phyloP scores from a whole-genome alignment of 1,284 basidiomycete species.

The Bjerkandera adusta region DNA sequence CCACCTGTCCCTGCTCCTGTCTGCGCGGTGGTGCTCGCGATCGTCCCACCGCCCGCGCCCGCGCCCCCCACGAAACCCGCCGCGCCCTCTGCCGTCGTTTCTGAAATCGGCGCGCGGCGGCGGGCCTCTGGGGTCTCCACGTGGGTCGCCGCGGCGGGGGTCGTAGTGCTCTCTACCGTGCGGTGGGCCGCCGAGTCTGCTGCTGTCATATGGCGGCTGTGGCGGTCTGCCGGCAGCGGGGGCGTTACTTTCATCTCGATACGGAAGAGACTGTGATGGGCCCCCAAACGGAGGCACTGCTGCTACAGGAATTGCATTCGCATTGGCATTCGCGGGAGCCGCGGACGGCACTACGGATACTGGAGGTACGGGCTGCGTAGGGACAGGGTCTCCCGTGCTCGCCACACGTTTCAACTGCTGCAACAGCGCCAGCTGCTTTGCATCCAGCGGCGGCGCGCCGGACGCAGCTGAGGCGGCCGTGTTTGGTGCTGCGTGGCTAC shows the following conservation, averaged over 20 bases:
- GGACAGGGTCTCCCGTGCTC: constrained; percentile 36
- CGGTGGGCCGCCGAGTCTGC: constrained; percentile 48
- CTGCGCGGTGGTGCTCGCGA: constrained; percentile 37
- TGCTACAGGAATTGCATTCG: constrained; percentile 31
- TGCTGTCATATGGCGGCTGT: constrained; percentile 46
- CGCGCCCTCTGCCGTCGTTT: constrained; percentile 34
- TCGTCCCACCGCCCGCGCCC: constrained; percentile 43
- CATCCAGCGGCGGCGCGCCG: constrained; percentile 38
- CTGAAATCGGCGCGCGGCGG: constrained; percentile 40
- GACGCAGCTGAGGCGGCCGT: constrained; percentile 26
- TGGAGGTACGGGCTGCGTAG: constrained; percentile 30
- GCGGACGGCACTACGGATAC: constrained; percentile 32
- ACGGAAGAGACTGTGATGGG: constrained; percentile 34
- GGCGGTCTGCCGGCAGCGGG: constrained; percentile 33
- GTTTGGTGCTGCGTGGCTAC: constrained; percentile 66
- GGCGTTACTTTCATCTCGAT: constrained; percentile 45
- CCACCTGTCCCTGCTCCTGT: constrained; percentile 39
- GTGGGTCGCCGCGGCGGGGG: constrained; percentile 42
- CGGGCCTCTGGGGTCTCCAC: constrained; percentile 42
- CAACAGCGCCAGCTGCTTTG: constrained; percentile 63
- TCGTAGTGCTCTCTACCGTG: constrained; percentile 42
- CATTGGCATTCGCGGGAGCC: constrained; percentile 28
- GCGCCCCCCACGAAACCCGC: too few species aligned
- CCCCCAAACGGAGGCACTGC: constrained; percentile 28
- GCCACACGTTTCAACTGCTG: constrained; percentile 70